These are phyloP conservation scores for Colletotrichum melonis DNA, from an alignment of 2,329 filamentous ascomycete genomes.

Conservation along the genomic window DNA sequence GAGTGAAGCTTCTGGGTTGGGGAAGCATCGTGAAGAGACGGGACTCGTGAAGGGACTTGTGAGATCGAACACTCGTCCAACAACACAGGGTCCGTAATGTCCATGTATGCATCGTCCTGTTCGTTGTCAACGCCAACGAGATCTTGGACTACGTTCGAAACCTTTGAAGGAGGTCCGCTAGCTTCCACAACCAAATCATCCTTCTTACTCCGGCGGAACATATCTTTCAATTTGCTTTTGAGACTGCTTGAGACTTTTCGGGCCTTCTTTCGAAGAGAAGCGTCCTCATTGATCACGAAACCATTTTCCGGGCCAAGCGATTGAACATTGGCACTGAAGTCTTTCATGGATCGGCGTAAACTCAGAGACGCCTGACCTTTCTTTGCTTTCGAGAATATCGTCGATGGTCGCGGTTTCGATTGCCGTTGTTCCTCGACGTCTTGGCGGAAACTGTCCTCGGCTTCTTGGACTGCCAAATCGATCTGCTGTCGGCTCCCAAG, in stretches of 20 bases:
- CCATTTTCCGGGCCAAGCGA: constrained; percentile 38
- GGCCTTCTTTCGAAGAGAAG: constrained; percentile 60
- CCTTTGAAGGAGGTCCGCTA: constrained; percentile 62
- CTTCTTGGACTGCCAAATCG: constrained; percentile 49
- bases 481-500: constrained; percentile 40
- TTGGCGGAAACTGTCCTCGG: constrained; percentile 49
- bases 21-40: constrained; percentile 61
- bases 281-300: constrained; percentile 11
- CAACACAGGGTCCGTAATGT: constrained; percentile 47
- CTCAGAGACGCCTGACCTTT: constrained; percentile 46
- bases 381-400: constrained; percentile 54
- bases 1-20: constrained; percentile 61
- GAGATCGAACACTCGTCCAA: constrained; percentile 58
- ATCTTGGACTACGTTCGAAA: neutral
- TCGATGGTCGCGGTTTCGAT: constrained; percentile 55
- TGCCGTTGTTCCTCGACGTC: constrained; percentile 48
- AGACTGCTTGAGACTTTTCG: constrained; percentile 72
- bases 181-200: constrained; percentile 55
- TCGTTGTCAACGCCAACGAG: constrained; percentile 1
- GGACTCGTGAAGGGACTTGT: constrained; percentile 59
- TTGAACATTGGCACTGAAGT: constrained; percentile 45
- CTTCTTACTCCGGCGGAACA: constrained; percentile 60
- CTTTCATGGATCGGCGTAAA: constrained; percentile 59
- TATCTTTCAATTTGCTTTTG: constrained; percentile 69
- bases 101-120: constrained; percentile 44